Percentiles rank a stretch among this genome's conserved stretches.
Evolutionary conservation across 1,139 yeast species (phyloP).

Genomic region (Nakaseomyces nivariensis): DNA sequence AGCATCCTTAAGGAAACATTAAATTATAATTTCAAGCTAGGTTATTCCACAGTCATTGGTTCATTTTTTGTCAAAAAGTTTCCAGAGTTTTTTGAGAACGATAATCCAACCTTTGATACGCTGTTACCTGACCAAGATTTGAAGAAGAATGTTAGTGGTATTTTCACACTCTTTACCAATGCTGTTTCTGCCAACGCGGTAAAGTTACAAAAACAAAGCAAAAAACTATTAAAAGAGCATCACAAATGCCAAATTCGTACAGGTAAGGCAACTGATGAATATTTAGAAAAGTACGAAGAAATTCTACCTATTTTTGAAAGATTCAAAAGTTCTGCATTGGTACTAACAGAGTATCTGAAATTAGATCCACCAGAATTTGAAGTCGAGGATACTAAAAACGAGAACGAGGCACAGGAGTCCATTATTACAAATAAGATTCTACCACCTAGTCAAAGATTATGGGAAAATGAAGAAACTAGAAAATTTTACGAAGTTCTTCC

Average conservation of each 20-base stretch:
- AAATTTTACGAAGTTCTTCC: constrained; percentile 49
- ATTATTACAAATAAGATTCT: constrained; percentile 21
- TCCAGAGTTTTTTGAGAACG: constrained; percentile 25
- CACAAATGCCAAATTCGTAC: constrained; percentile 52
- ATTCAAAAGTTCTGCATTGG: constrained; percentile 38
- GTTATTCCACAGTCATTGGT: constrained; percentile 40
- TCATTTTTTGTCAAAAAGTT: constrained; percentile 46
- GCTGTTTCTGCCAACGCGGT: constrained; percentile 36
- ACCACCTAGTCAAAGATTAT: constrained; percentile 33
- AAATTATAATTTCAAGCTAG: constrained; percentile 40
- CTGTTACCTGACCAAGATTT: constrained; percentile 15
- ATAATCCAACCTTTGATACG: constrained; percentile 16
- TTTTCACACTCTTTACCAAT: constrained; percentile 41
- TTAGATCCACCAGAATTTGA: constrained; percentile 27
- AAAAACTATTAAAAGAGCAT: constrained; percentile 34
- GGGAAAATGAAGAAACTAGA: constrained; percentile 60
- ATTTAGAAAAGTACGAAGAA: constrained; percentile 36
- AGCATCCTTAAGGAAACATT: constrained; percentile 47
- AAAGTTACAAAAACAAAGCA: constrained; percentile 32
- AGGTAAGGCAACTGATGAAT: constrained; percentile 52
- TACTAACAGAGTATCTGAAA: constrained; percentile 37
- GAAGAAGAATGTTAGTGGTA: constrained; percentile 14
- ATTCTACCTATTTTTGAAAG: constrained; percentile 35
- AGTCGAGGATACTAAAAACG: constrained; percentile 18
- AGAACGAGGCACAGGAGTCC: constrained; percentile 10